Conservation (phyloP, 495 filamentous ascomycete species). For the Talaromyces ruber region DNA sequence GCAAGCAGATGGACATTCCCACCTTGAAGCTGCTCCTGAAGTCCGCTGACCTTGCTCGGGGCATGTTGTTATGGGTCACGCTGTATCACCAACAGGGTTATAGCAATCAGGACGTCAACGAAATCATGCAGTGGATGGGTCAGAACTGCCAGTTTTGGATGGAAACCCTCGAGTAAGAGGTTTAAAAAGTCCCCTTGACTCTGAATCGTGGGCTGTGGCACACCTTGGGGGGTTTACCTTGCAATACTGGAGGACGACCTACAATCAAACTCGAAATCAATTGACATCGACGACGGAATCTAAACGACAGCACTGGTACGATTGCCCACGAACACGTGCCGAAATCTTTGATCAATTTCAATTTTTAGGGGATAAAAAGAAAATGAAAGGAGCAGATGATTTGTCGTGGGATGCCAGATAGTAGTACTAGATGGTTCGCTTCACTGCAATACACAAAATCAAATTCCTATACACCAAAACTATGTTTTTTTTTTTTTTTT, state of each 20-base stretch:
- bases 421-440: neutral
- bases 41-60: neutral
- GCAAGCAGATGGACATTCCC: neutral
- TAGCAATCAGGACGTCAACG: neutral
- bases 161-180: neutral
- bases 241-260: neutral
- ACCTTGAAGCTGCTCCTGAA: neutral
- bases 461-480: neutral
- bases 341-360: neutral
- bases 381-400: neutral
- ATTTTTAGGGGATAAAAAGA: neutral
- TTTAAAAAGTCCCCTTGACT: neutral
- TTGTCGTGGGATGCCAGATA: neutral
- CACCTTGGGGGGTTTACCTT: neutral
- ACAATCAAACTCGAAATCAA: neutral
- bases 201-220: neutral
- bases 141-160: neutral
- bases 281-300: neutral
- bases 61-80: neutral
- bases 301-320: neutral
- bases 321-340: neutral
- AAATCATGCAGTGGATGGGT: neutral
- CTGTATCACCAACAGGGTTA: neutral
- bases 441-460: neutral
- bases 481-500: neutral